Evolutionary conservation across 208 protist genomes (phyloP), one percentile per base, ranked within the genome.

Genomic region (Zelonia costaricensis): DNA sequence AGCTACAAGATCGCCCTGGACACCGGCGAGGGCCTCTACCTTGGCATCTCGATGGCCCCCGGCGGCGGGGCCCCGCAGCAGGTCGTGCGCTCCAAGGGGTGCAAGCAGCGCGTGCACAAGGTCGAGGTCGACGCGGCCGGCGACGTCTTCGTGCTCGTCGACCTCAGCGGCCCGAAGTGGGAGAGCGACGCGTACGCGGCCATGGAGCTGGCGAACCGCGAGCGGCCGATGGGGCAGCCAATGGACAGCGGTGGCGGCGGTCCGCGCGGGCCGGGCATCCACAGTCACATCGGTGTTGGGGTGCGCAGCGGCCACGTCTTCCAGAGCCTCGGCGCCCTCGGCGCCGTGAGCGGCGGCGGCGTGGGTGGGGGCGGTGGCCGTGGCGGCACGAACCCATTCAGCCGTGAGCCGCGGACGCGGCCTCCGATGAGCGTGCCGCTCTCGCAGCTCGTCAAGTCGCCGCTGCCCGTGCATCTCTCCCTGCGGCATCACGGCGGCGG

Each of bases 1-100:
- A 68, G 80, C 62, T 97, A 97, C 74, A 76, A 63, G 48, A 97
- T 97, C 58, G 76, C 89, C 1, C 83, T 97, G 15, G 83, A 94
- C 72, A 91, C 85, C 12, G 92, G 92, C 1, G 88, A 97, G 76
- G 79, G 88, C 16, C 76, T 97, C 15, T 97, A 97, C 69, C 66
- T 84, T 43, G 86, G 86, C 15, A 67, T 97, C 48, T 60, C 81
- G 16, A 45, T 89, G 31, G 47, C 49, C 27, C 51, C 72, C n/a
- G 23, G 28, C n/a, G 81, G 78, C 20, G 68, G 74, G n/a, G 46
- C 54, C 18, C 65, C 60, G 31, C 52, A 59, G 51, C 57, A 79
- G 55, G 62, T 47, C 1, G 62, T 94, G 12, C 74, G 80, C 44
- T 90, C 87, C 1, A 97, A 97, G 58, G 92, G 92, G 15, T 74